Percentiles rank a stretch among this genome's conserved stretches.
phyloP scores from a whole-genome alignment of 441 rosid species.

The Eutrema salsugineum region DNA sequence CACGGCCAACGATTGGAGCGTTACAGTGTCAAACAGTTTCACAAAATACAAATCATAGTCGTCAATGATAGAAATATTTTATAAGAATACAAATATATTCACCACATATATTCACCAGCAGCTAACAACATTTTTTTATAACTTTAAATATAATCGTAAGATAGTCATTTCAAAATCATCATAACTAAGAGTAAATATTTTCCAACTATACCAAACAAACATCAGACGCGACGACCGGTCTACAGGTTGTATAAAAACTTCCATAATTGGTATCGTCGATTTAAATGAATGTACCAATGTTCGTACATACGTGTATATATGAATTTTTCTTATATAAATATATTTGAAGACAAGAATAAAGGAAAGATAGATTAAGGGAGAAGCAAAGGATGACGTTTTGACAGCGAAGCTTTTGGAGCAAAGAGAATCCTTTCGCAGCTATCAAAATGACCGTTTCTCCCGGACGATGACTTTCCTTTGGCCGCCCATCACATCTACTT shows the following conservation, averaged over 20 bases:
- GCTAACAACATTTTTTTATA: too few species aligned
- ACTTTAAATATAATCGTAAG: background rate
- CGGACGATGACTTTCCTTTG: constrained; percentile 25
- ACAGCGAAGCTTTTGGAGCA: constrained; percentile 22
- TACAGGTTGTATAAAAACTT: background rate
- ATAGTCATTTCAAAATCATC: background rate
- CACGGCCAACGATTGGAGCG: too few species aligned
- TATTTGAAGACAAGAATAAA: background rate
- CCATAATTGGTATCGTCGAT: background rate
- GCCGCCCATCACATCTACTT: constrained; percentile 21
- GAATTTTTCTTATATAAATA: background rate
- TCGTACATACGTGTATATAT: background rate
- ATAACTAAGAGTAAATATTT: too few species aligned
- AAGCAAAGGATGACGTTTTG: constrained; percentile 30
- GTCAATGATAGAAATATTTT: too few species aligned
- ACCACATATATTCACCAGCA: too few species aligned
- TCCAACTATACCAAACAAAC: background rate
- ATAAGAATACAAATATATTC: too few species aligned
- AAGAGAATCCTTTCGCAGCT: constrained; percentile 32
- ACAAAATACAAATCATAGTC: too few species aligned
- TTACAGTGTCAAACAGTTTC: too few species aligned
- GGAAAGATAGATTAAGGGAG: constrained; percentile 18
- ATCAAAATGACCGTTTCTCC: constrained; percentile 31
- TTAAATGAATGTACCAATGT: background rate
- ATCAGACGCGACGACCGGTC: background rate